Percentiles rank a stretch among this genome's conserved stretches.
Conservation (phyloP, 1,139 yeast genomes). For the Torulaspora globosa region DNA sequence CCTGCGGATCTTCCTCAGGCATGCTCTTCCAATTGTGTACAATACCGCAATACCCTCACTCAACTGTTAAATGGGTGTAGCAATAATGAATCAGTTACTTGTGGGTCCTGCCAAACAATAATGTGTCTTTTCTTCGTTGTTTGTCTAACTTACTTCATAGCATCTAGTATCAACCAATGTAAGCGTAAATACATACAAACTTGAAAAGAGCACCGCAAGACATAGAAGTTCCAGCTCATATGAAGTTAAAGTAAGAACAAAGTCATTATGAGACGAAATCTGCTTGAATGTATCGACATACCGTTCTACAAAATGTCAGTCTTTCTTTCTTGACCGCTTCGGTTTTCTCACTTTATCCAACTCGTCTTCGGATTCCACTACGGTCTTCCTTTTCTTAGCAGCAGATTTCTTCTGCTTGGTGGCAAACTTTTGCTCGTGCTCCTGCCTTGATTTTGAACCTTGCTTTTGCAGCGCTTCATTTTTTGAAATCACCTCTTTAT, state of each 20-base stretch:
- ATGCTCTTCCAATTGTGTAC: not conserved
- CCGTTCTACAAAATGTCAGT: not conserved
- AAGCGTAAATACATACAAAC: not conserved
- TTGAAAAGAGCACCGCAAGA: not conserved
- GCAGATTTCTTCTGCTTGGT: conserved; percentile 33
- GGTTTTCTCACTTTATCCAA: conserved; percentile 3
- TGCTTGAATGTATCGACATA: too few relatives aligned
- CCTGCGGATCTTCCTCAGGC: conserved; percentile 14
- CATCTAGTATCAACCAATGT: not conserved
- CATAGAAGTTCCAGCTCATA: not conserved
- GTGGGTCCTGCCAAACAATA: not conserved
- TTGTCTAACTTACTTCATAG: not conserved
- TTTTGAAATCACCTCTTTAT: conserved; percentile 52
- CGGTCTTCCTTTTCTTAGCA: conserved; percentile 16
- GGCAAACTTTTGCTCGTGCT: conserved; percentile 39
- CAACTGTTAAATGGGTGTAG: not conserved
- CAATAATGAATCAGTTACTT: not conserved
- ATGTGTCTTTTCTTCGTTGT: not conserved
- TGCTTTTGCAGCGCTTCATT: conserved; percentile 46
- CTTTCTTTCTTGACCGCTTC: conserved; percentile 8
- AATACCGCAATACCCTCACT: not conserved
- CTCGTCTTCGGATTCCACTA: conserved; percentile 3
- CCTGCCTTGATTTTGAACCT: conserved; percentile 58
- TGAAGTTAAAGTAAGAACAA: not conserved
- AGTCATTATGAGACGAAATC: not conserved